Base-by-base conservation (phyloP, 306 rosid species). In the Medicago arabica region DNA sequence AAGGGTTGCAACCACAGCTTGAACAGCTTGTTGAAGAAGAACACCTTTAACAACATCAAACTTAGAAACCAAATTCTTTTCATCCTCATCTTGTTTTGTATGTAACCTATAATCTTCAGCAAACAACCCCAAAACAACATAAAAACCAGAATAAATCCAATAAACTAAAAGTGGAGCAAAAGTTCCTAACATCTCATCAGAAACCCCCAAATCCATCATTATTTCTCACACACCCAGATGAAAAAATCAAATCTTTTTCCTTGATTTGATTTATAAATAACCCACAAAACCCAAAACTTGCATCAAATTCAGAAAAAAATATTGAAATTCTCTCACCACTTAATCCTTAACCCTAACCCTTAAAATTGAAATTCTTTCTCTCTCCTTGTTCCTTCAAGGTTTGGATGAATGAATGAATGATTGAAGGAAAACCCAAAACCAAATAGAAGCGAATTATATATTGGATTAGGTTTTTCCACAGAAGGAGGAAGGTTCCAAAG, bases 11-110 rank as follows among this genome's bases (percentile, higher is more conserved):
- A 95, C 97, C 67, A 90, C 59, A 21, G 99, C 97, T 75, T 95
- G 97, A 79, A 96, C 76, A 70, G 82, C 71, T 59, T 92, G 98
- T 79, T 92, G 98, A 47, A 96, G 86, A 36, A 96, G 88, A 87
- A 92, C 99, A 54, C 97, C 99, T 85, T 81, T 89, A 63, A 92
- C 90, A 21, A 96, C 99, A 28, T 87, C 79, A 51, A 59, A 40
- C 77, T 92, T 96, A 9, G 98, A 80, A 2, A 92, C 99, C 92
- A 86, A 85, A 83, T 96, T 96, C 93, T 92, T 96, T 83, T 96
- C 98, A 25, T 87, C 93, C 83, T 96, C 98, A 23, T 90, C 97
- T 77, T 84, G 85, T 86, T 69, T 84, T 2, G 97, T 78, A 81
- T 96, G 99, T 69, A 96, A 81, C 19, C 99, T 84, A 61, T 85